Percentiles rank a stretch among this genome's conserved stretches.
Conservation (phyloP, 768 basidiomycete species). For the Russula sp. region DNA sequence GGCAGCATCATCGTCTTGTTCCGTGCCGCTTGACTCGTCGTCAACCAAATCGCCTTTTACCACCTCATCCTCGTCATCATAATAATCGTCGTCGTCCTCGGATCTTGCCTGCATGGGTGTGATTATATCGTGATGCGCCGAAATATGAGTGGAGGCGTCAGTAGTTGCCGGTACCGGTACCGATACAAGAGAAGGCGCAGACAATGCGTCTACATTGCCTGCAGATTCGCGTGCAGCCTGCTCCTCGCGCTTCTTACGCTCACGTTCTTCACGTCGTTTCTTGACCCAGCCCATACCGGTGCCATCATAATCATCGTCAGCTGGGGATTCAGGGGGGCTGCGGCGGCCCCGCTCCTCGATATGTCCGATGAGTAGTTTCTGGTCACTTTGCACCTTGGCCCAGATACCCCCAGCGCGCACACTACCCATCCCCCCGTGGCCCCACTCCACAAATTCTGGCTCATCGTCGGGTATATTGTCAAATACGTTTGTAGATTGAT, state of each 20-base stretch:
- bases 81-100: conserved; percentile 27
- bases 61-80: conserved; percentile 19
- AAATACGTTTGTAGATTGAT: conserved; percentile 37
- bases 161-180: not conserved
- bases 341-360: conserved; percentile 11
- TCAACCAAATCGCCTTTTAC: conserved; percentile 11
- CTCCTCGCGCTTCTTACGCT: conserved; percentile 41
- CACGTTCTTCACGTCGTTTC: conserved; percentile 48
- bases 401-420: conserved; percentile 27
- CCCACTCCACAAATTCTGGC: conserved; percentile 87
- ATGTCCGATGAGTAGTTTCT: conserved; percentile 21
- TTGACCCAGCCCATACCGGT: conserved; percentile 82
- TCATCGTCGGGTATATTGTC: conserved; percentile 49
- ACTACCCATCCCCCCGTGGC: conserved; percentile 76
- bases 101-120: not conserved
- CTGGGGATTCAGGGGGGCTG: conserved; percentile 27
- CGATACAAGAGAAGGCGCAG: not conserved
- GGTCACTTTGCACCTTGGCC: conserved; percentile 23
- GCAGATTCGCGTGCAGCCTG: conserved; percentile 28
- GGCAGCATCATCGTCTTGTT: conserved; percentile 27
- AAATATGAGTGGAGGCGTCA: not conserved
- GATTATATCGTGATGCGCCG: not conserved
- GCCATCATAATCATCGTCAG: conserved; percentile 63
- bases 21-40: conserved; percentile 18
- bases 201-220: conserved; percentile 26